A percentile compares a stretch with the other conserved stretches of the same genome.
These are phyloP conservation scores for Phialemoniopsis sp. DNA, from an alignment of 2,329 filamentous ascomycete genomes.

Conservation along the genomic window DNA sequence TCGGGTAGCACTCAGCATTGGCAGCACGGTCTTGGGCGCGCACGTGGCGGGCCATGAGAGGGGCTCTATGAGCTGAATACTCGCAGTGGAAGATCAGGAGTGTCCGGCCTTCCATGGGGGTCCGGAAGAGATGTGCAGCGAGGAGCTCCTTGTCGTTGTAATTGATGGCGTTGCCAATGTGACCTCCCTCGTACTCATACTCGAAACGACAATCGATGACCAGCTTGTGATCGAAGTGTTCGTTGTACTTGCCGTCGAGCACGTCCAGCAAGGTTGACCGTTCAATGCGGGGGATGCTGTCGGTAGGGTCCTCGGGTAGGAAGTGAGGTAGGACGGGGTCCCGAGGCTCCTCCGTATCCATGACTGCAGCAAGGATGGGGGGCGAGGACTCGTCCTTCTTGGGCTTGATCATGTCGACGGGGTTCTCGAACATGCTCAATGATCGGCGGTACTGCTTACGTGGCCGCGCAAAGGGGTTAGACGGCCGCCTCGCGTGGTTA, in stretches of 20 bases:
- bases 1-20: conserved; percentile 84
- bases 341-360: conserved; percentile 76
- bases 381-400: conserved; percentile 59
- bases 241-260: conserved; percentile 77
- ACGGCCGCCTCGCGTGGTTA: conserved; percentile 66
- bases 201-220: conserved; percentile 97
- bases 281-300: conserved; percentile 84
- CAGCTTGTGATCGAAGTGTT: conserved; percentile 74
- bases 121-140: conserved; percentile 71
- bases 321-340: conserved; percentile 80
- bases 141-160: conserved; percentile 95
- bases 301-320: conserved; percentile 71
- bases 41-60: conserved; percentile 92
- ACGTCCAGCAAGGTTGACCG: conserved; percentile 80
- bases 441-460: conserved; percentile 89
- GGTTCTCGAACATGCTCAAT: conserved; percentile 95
- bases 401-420: conserved; percentile 80
- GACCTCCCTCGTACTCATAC: conserved; percentile 96
- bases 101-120: conserved; percentile 63
- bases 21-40: conserved; percentile 81
- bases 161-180: conserved; percentile 91
- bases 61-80: conserved; percentile 94
- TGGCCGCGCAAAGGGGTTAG: conserved; percentile 68
- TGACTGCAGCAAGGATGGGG: conserved; percentile 65
- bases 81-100: conserved; percentile 95